Evolutionary conservation across 1,139 yeast genomes (phyloP), one percentile per base, ranked within the genome.

Genomic region (Yamadazyma sp.): DNA sequence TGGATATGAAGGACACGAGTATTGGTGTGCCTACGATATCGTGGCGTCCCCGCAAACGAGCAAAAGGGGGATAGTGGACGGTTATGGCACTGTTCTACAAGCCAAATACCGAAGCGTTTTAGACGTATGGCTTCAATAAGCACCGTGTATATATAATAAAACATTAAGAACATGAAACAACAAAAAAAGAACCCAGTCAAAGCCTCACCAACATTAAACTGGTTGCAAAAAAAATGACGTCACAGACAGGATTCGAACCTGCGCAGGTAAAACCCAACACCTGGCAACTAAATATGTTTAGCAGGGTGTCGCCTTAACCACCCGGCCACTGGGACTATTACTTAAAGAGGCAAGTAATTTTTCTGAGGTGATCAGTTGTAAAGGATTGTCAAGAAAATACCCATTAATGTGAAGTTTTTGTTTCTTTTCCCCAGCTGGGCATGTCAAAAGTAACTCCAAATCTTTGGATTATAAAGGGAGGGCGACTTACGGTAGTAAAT

Each of bases 281-380:
- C 87, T 81, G 45, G 36, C 45, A 35, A 26, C 45, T 38, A 39
- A 42, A 30, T 24, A 34, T 27, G 22, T 18, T 43, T 44, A 79
- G 85, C 85, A 80, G 87, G 86, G 86, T 82, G 79, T 78, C 87
- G 85, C 87, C 86, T 81, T 81, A 81, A 81, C 87, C 87, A 79
- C 87, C 81, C 87, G 86, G 86, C 84, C 86, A 81, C 85, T 77
- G 84, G 72, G 67, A 73, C 79, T 36, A 7, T 18, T 30, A 18
- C 24, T 12, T 18, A 18, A 30, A 17, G 8, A 17, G 32, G 23
- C 6, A 17, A 29, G 17, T 7, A 4, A 5, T 17, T 12, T 27
- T 8, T n/a, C n/a, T n/a, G n/a, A n/a, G n/a, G n/a, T n/a, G n/a
- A n/a, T n/a, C n/a, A n/a, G n/a, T n/a, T n/a, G n/a, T n/a, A n/a